These are phyloP conservation scores for Umbelopsis sp. DNA, from an alignment of 371 early-diverging fungal genomes.

Conservation along the genomic window DNA sequence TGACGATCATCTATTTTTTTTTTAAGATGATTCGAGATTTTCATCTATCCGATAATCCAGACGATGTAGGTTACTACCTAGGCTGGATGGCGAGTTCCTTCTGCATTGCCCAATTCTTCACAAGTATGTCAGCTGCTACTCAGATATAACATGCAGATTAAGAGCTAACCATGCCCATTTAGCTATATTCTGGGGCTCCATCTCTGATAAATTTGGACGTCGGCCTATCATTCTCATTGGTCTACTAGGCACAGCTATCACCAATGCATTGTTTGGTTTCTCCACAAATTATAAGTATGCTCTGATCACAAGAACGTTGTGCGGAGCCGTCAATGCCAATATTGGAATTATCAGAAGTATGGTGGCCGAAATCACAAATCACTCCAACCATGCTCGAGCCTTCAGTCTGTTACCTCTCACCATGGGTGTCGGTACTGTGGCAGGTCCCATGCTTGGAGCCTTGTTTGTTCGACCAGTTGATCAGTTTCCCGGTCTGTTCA, in stretches of 20 bases:
- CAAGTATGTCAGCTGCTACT: slow-evolving; percentile 37
- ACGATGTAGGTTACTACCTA: slow-evolving; percentile 64
- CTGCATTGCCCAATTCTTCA: slow-evolving; percentile 62
- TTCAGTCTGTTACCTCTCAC: slow-evolving; percentile 62
- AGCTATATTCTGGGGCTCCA: slow-evolving; percentile 61
- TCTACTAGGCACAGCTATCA: slow-evolving; percentile 66
- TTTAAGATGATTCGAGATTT: slow-evolving; percentile 70
- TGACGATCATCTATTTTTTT: background rate
- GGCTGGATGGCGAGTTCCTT: slow-evolving; percentile 67
- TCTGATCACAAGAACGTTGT: slow-evolving; percentile 55
- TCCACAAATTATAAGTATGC: slow-evolving; percentile 61
- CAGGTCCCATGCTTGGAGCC: slow-evolving; percentile 80
- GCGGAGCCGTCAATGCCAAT: slow-evolving; percentile 75
- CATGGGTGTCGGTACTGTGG: slow-evolving; percentile 58
- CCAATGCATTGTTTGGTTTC: slow-evolving; percentile 68
- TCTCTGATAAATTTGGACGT: slow-evolving; percentile 72
- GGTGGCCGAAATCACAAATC: slow-evolving; percentile 78
- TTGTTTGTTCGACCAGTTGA: slow-evolving; percentile 8
- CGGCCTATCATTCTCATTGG: slow-evolving; percentile 83
- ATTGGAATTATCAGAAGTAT: slow-evolving; percentile 77
- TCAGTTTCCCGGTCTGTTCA: background rate
- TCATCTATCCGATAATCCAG: slow-evolving; percentile 46
- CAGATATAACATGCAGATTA: background rate
- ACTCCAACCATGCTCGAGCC: slow-evolving; percentile 61
- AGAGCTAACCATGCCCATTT: background rate